Percentiles rank a stretch among this genome's conserved stretches.
Conservation (phyloP, 2,329 filamentous ascomycete genomes). For the Thelonectria olida region DNA sequence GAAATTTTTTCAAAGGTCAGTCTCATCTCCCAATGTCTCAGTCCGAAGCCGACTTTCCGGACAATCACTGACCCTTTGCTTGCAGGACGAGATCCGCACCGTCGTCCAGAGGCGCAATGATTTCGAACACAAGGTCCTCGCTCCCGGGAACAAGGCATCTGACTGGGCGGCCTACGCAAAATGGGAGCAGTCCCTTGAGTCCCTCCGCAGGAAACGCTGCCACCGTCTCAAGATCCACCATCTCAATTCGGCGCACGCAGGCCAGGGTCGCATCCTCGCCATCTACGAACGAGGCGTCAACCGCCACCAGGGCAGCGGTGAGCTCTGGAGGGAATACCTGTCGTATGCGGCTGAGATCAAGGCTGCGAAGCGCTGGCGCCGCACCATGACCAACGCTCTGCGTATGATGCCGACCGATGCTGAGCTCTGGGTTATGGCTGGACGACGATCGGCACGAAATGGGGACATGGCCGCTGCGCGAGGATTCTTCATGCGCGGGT, state of each 20-base stretch:
- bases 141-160: constrained; percentile 76
- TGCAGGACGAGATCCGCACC: constrained; percentile 84
- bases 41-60: not conserved
- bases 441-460: constrained; percentile 78
- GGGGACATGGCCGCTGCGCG: constrained; percentile 89
- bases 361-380: constrained; percentile 72
- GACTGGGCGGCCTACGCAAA: constrained; percentile 88
- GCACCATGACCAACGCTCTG: constrained; percentile 73
- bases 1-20: constrained; percentile 84
- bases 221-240: constrained; percentile 80
- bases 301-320: constrained; percentile 83
- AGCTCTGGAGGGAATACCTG: constrained; percentile 91
- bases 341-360: constrained; percentile 78
- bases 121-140: constrained; percentile 90
- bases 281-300: constrained; percentile 87
- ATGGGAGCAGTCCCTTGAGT: constrained; percentile 76
- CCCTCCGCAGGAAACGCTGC: constrained; percentile 83
- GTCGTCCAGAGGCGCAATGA: constrained; percentile 92
- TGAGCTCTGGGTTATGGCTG: constrained; percentile 87
- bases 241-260: constrained; percentile 71
- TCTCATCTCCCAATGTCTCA: constrained; percentile 2
- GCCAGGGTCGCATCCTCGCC: constrained; percentile 85
- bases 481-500: constrained; percentile 86
- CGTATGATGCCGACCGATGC: constrained; percentile 86
- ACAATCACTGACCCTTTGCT: constrained; percentile 1